phyloP scores from a whole-genome alignment of 208 protist genomes.

The Trypanosoma platydactyli region DNA sequence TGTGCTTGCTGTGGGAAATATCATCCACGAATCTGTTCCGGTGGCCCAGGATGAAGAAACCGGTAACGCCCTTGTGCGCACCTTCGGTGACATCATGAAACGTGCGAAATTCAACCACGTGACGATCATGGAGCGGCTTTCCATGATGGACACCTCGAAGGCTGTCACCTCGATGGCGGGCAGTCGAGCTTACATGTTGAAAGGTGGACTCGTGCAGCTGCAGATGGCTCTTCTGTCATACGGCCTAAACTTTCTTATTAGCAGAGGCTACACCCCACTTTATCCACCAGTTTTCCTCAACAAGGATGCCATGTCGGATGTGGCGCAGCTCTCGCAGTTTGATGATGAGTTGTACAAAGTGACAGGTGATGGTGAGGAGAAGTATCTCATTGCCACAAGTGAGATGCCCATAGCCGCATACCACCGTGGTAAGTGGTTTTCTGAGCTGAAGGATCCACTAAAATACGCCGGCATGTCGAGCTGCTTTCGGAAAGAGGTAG shows the following conservation, averaged over 20 bases:
- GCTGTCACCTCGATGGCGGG: conserved; percentile 93
- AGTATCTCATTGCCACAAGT: conserved; percentile 99
- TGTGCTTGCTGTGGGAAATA: conserved; percentile 93
- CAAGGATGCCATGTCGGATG: conserved; percentile 96
- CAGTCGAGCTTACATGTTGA: conserved; percentile 97
- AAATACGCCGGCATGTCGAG: conserved; percentile 98
- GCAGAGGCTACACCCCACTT: conserved; percentile 93
- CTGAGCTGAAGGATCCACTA: conserved; percentile 89
- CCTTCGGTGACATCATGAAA: conserved; percentile 82
- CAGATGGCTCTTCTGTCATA: conserved; percentile 98
- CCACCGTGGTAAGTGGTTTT: conserved; percentile 95
- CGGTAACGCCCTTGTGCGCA: conserved; percentile 86
- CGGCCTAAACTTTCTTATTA: conserved; percentile 94
- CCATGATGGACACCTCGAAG: conserved; percentile 82
- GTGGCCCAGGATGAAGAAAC: conserved; percentile 95
- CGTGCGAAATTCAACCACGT: conserved; percentile 88
- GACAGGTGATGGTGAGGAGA: conserved; percentile 96
- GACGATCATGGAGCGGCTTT: conserved; percentile 93
- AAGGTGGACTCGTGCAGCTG: conserved; percentile 95
- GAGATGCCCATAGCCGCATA: conserved; percentile 99
- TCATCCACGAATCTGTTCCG: conserved; percentile 96
- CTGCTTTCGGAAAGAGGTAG: conserved; percentile 99
- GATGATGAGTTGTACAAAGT: conserved; percentile 99
- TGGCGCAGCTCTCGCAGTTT: conserved; percentile 98
- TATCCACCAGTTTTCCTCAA: conserved; percentile 99